Base-by-base conservation (phyloP, 2,329 filamentous ascomycete species). In the Cladosporium velox region DNA sequence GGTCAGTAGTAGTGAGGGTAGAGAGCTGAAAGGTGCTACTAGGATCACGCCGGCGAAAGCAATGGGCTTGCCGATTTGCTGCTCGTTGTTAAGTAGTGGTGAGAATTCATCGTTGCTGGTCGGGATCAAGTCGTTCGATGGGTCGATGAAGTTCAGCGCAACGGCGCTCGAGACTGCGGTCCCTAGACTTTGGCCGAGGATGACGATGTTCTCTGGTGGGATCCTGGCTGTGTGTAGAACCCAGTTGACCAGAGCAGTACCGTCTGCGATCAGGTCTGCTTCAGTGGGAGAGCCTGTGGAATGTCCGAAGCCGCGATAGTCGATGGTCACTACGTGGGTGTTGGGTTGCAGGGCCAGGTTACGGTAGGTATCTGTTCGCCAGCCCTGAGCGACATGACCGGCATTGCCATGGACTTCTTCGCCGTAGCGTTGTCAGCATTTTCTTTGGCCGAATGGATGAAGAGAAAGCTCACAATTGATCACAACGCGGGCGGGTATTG, bases 281-380 rank as follows among this genome's bases (percentile, higher is more conserved):
- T 98, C 94, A 0, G 88, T 90, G 0, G 94, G 94, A 4, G 79
- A 80, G n/a, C 94, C 92, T 0, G 89, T 91, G 10, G 91, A 95
- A 47, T 87, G 84, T 0, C 93, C 93, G 72, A 92, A 97, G 7
- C 93, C 93, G 21, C 93, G 90, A 78, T 97, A 97, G 81, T 97
- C 93, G 72, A 97, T 88, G 47, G 92, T 87, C n/a, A 97, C 82
- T 54, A 97, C 86, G 75, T 97, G 93, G 64, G 93, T 87, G 65
- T 85, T 82, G 1, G 90, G 90, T 2, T 89, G 87, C 62, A 90
- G 86, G 4, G 92, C 87, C 51, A 97, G 82, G 54, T 88, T 85
- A 71, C 93, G 91, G 76, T 96, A 96, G 65, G 88, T 90, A 35
- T 88, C 84, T 2, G 92, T 90, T 18, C 94, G 88, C 75, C 89